Base-by-base conservation (phyloP, 2,329 filamentous ascomycete genomes). In the Pseudopithomyces maydicus region DNA sequence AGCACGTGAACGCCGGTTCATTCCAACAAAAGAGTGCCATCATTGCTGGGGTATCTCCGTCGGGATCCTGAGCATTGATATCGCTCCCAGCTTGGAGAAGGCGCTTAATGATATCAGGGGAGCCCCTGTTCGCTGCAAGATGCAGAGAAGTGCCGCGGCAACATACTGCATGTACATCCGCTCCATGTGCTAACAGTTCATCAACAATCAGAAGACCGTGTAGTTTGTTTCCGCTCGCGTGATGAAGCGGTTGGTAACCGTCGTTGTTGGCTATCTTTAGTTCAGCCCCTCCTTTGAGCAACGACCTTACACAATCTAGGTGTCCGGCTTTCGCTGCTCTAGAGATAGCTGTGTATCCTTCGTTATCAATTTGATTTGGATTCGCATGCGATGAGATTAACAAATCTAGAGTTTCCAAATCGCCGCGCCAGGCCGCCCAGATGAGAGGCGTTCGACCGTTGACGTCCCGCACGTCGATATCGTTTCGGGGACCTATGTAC, bases 371-470 rank as follows among this genome's bases (percentile, higher is more conserved):
- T 19, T 19, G 42, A 15, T 60, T 39, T 12, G 46, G 32, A 38
- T 55, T 43, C 6, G 56, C 58, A 19, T 52, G 42, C 29, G 52
- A 48, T 19, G 5, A 41, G 19, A 60, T 20, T 7, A 60, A 55
- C 20, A 57, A 38, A 14, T 52, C 33, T 17, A 60, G 36, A n/a
- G 17, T 53, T 2, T 26, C 20, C 14, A 48, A 19, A 38, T 60
- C 51, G 29, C 55, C 58, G 20, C 55, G 15, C 57, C 55, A 57
- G 26, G 57, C 57, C 17, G 51, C 55, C 55, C 58, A 57, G 10
- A 55, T 23, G 2, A 59, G 29, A 7, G 54, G 44, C n/a, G 54
- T 59, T 17, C 54, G 54, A n/a, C 57, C 57, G 42, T 57, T 57
- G 19, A 33, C 48, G 39, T 57, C 58, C 6, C 22, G 11, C 10